Conservation (phyloP, 805 yeast genomes). For the Sugiyamaella marilandica region DNA sequence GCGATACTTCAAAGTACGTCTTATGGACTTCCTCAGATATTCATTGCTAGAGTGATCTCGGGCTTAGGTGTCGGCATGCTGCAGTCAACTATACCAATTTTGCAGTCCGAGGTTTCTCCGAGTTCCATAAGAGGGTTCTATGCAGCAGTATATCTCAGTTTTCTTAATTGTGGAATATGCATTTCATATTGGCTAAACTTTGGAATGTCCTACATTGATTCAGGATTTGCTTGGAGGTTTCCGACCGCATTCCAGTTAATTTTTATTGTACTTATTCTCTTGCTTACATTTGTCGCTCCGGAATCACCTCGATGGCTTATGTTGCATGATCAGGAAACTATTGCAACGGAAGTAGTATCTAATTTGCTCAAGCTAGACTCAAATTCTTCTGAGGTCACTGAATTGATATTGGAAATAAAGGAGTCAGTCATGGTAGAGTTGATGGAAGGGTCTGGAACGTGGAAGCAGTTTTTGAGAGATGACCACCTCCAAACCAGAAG, state of each 20-base stretch:
- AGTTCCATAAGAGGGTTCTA: slow-evolving; percentile 59
- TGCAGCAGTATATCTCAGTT: slow-evolving; percentile 24
- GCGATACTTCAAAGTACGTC: slow-evolving; percentile 42
- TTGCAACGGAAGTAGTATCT: slow-evolving; percentile 40
- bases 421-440: not conserved
- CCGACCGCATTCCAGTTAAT: slow-evolving; percentile 22
- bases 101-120: slow-evolving; percentile 72
- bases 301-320: slow-evolving; percentile 81
- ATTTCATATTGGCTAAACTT: slow-evolving; percentile 30
- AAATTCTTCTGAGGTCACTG: slow-evolving; percentile 4
- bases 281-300: slow-evolving; percentile 48
- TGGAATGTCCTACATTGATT: slow-evolving; percentile 17
- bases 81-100: slow-evolving; percentile 77
- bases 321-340: slow-evolving; percentile 57
- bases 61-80: slow-evolving; percentile 75
- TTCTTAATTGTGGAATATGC: slow-evolving; percentile 30
- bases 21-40: slow-evolving; percentile 20
- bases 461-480: slow-evolving; percentile 34
- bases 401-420: not conserved
- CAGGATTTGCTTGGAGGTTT: slow-evolving; percentile 30
- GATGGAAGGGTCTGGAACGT: slow-evolving; percentile 5
- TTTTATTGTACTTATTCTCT: slow-evolving; percentile 38
- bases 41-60: slow-evolving; percentile 61
- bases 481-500: slow-evolving; percentile 46
- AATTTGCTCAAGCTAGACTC: slow-evolving; percentile 6